Conservation (phyloP, 202 grass and related monocot genomes). For the Schoenoplectus tabernaemontani region DNA sequence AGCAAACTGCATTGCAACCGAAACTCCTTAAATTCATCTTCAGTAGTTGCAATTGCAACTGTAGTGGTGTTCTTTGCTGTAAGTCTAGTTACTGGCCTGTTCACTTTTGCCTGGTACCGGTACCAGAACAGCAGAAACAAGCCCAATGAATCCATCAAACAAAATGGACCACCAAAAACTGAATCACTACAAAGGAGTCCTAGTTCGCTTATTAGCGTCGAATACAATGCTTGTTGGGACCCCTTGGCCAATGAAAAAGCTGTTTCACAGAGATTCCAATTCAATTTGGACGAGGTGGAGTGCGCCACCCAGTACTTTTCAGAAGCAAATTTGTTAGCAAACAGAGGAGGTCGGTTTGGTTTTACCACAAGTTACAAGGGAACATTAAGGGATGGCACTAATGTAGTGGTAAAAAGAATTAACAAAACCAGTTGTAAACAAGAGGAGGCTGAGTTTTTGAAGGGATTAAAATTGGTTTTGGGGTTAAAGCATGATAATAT, state of each 20-base stretch:
- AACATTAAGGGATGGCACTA: conserved; percentile 57
- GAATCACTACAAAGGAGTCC: conserved; percentile 43
- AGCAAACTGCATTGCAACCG: conserved; percentile 29
- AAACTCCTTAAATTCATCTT: conserved; percentile 37
- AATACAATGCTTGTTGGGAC: conserved; percentile 83
- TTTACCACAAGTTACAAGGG: conserved; percentile 50
- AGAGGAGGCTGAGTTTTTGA: conserved; percentile 76
- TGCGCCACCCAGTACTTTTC: conserved; percentile 92
- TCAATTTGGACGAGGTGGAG: conserved; percentile 86
- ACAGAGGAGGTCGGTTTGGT: conserved; percentile 26
- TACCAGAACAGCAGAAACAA: conserved; percentile 36
- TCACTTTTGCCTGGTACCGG: conserved; percentile 42
- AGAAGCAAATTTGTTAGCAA: conserved; percentile 55
- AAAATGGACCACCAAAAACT: conserved; percentile 22
- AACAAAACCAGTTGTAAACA: conserved; percentile 83
- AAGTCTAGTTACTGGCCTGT: conserved; percentile 28
- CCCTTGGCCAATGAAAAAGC: conserved; percentile 61
- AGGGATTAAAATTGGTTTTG: conserved; percentile 50
- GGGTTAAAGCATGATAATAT: conserved; percentile 72
- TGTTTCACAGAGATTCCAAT: conserved; percentile 43
- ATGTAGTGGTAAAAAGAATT: conserved; percentile 55
- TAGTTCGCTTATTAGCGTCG: conserved; percentile 68
- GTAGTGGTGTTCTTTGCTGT: conserved; percentile 31
- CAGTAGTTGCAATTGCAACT: conserved; percentile 37
- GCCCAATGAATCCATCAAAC: conserved; percentile 11